Evolutionary conservation across 1,139 yeast species (phyloP), one percentile per base, ranked within the genome.

Genomic region (Yamadazyma trypodendri): DNA sequence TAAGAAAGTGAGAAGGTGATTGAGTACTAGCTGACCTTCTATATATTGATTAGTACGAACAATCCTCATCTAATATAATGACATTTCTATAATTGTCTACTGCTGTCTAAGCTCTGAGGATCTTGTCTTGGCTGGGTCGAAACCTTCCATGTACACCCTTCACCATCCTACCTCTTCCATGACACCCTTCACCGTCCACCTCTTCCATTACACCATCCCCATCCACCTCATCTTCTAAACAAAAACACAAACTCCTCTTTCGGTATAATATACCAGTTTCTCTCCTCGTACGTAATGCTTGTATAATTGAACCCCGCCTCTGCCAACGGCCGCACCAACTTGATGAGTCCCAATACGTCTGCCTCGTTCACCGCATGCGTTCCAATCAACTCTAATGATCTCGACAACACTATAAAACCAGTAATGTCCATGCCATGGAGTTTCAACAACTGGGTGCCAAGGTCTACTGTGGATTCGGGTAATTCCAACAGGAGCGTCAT

Each of bases 181-280:
- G n/a, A n/a, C n/a, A n/a, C n/a, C n/a, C n/a, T n/a, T n/a, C n/a
- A n/a, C n/a, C n/a, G n/a, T n/a, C n/a, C n/a, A n/a, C n/a, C n/a
- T n/a, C n/a, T n/a, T n/a, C n/a, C n/a, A n/a, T n/a, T n/a, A n/a
- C n/a, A n/a, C n/a, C n/a, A n/a, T n/a, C n/a, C n/a, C n/a, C n/a
- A n/a, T n/a, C n/a, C n/a, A n/a, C n/a, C 17, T 11, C 12, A 15
- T 12, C 11, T 15, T n/a, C 12, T 16, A 38, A 47, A 47, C 9
- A 45, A 36, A 35, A 42, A 47, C 17, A 43, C 32, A 33, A 39
- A 45, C 20, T 33, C 39, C 15, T 35, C 35, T 30, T 44, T 28
- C 27, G 34, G 18, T 7, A 45, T 33, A 11, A 47, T 27, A 21
- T 36, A 39, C n/a, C 44, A 15, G 22, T 33, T 36, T 5, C 33